phyloP scores from a whole-genome alignment of 805 yeast species.

The Wickerhamiella kurtzmanii region DNA sequence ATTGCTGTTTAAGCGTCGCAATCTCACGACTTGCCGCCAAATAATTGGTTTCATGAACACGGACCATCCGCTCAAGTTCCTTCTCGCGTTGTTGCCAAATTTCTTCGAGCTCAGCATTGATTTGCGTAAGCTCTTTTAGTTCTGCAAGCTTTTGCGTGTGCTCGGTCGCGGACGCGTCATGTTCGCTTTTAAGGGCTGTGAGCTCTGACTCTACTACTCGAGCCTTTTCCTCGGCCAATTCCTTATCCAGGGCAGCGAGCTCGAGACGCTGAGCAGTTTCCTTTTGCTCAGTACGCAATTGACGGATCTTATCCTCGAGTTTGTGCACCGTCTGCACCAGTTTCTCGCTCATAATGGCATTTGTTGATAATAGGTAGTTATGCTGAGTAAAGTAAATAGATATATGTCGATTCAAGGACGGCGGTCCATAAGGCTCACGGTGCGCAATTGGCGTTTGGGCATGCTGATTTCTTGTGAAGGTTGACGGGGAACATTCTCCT shows the following conservation, averaged over 20 bases:
- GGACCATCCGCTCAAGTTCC: not conserved
- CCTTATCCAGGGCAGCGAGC: slow-evolving; percentile 25
- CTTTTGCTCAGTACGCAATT: slow-evolving; percentile 19
- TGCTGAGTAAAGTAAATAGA: not conserved
- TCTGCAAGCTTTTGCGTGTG: slow-evolving; percentile 2
- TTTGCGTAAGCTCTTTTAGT: slow-evolving; percentile 9
- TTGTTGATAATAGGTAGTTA: not conserved
- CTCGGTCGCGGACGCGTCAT: not conserved
- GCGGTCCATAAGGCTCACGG: slow-evolving; percentile 12
- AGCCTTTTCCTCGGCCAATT: slow-evolving; percentile 23
- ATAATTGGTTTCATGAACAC: not conserved
- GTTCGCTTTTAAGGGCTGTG: slow-evolving; percentile 7
- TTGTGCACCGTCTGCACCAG: slow-evolving; percentile 9
- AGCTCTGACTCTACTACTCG: slow-evolving; percentile 18
- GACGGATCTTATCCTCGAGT: slow-evolving; percentile 13
- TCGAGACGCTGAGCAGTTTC: slow-evolving; percentile 17
- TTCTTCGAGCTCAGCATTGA: slow-evolving; percentile 6
- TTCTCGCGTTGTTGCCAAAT: not conserved
- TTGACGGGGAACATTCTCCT: slow-evolving; percentile 9
- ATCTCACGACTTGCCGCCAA: not conserved
- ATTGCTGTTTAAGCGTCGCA: not conserved
- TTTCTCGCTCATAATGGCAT: not conserved
- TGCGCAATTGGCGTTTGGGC: slow-evolving; percentile 20
- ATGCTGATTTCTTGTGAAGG: slow-evolving; percentile 7
- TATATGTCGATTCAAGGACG: not conserved